Percentiles rank a stretch among this genome's conserved stretches.
Evolutionary conservation across 306 rosid genomes (phyloP).

Genomic region (Mimosa pudica): DNA sequence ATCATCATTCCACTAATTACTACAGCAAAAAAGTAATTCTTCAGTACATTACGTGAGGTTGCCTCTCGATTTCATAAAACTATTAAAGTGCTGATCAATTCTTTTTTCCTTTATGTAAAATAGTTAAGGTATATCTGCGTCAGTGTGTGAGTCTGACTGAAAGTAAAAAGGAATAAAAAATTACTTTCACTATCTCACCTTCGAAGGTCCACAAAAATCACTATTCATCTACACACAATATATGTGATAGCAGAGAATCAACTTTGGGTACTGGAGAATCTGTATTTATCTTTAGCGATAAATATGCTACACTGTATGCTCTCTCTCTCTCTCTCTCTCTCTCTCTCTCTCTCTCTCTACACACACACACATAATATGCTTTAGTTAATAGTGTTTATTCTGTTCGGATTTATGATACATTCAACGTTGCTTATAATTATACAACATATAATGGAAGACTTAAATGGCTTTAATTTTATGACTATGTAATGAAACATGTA

Average conservation of each 20-base stretch:
- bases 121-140: neutral
- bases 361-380: no score
- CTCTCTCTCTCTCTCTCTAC: no score
- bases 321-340: no score
- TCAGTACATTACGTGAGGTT: no score
- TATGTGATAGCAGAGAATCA: conserved; percentile 35
- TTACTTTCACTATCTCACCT: neutral
- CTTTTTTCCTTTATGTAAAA: neutral
- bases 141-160: neutral
- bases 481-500: neutral
- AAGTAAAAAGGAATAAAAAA: neutral
- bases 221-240: neutral
- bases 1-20: no score
- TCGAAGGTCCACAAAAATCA: conserved; percentile 40
- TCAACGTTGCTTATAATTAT: neutral
- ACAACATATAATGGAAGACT: neutral
- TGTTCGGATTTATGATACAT: neutral
- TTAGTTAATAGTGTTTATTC: neutral
- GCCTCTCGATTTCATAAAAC: neutral
- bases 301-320: neutral
- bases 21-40: no score
- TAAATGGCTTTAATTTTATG: neutral
- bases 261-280: conserved; percentile 1
- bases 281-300: conserved; percentile 16
- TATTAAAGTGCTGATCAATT: neutral